Base-by-base conservation (phyloP, 129 eudicot species). In the Rutidosis leptorrhynchoides region DNA sequence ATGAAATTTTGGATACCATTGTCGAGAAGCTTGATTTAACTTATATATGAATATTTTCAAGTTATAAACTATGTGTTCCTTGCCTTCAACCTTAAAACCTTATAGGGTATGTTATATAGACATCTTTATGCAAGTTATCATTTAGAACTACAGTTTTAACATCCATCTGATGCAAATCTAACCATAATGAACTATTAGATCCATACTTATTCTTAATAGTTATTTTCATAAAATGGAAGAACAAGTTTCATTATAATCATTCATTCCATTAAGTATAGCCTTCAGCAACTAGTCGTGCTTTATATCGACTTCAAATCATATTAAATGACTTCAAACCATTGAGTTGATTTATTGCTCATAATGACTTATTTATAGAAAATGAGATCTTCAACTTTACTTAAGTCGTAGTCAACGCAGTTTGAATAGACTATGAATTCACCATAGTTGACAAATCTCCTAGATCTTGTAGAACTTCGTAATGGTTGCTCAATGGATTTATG, bases 111-210 rank as follows among this genome's bases (percentile, higher is more conserved):
- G n/a, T n/a, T n/a, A n/a, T n/a, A n/a, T n/a, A n/a, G n/a, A n/a
- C n/a, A n/a, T n/a, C n/a, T n/a, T n/a, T n/a, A n/a, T n/a, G n/a
- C n/a, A n/a, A n/a, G n/a, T n/a, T n/a, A n/a, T n/a, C n/a, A n/a
- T n/a, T n/a, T n/a, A n/a, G n/a, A n/a, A n/a, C n/a, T n/a, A n/a
- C n/a, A n/a, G n/a, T n/a, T n/a, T n/a, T n/a, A n/a, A n/a, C n/a
- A n/a, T 59, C 45, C 45, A 59, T 59, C 7, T 59, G 24, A 59
- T 52, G 58, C 20, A 52, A 25, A 6, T 52, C 24, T 20, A 52
- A 52, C 20, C 58, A 19, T n/a, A 17, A n/a, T 59, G 64, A 59
- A 23, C 23, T 59, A 59, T 24, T 6, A 59, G 11, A 14, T 37
- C 12, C 17, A 19, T 3, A 24, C 30, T 0, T 24, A 62, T 35